A percentile compares a stretch with the other conserved stretches of the same genome.
These are phyloP conservation scores for Nemania sp. DNA, from an alignment of 2,329 filamentous ascomycete genomes.

Conservation along the genomic window DNA sequence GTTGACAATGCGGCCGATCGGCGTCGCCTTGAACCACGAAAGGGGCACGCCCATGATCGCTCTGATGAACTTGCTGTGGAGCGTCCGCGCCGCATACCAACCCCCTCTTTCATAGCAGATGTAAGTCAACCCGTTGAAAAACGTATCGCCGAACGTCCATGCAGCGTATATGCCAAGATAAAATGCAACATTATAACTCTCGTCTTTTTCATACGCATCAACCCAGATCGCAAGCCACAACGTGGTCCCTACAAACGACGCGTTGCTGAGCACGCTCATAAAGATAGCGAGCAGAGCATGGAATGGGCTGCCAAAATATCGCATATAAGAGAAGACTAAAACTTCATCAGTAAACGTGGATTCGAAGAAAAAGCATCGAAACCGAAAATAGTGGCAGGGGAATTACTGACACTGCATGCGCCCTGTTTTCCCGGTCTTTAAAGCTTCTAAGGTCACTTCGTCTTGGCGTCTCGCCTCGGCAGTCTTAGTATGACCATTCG, in stretches of 20 bases:
- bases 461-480: conserved; percentile 43
- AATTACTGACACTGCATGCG: conserved; percentile 48
- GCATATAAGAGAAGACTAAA: conserved; percentile 54
- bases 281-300: conserved; percentile 47
- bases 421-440: conserved; percentile 50
- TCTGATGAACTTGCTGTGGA: conserved; percentile 57
- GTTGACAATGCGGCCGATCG: conserved; percentile 57
- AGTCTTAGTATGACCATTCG: conserved; percentile 37
- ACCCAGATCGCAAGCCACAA: conserved; percentile 59
- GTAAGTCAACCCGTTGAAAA: conserved; percentile 48
- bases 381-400: not conserved
- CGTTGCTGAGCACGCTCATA: conserved; percentile 46
- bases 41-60: conserved; percentile 58
- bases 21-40: conserved; percentile 59
- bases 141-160: conserved; percentile 48
- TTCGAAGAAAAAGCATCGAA: not conserved
- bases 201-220: conserved; percentile 51
- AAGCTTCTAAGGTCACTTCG: conserved; percentile 52
- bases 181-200: conserved; percentile 50
- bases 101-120: conserved; percentile 57
- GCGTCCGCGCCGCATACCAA: conserved; percentile 57
- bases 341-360: conserved; percentile 24
- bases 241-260: conserved; percentile 47
- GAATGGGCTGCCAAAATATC: conserved; percentile 51
- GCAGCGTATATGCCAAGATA: conserved; percentile 58